Evolutionary conservation across 75 land plant species (phyloP), one percentile per base, ranked within the genome.

Genomic region (Picea sitchensis): DNA sequence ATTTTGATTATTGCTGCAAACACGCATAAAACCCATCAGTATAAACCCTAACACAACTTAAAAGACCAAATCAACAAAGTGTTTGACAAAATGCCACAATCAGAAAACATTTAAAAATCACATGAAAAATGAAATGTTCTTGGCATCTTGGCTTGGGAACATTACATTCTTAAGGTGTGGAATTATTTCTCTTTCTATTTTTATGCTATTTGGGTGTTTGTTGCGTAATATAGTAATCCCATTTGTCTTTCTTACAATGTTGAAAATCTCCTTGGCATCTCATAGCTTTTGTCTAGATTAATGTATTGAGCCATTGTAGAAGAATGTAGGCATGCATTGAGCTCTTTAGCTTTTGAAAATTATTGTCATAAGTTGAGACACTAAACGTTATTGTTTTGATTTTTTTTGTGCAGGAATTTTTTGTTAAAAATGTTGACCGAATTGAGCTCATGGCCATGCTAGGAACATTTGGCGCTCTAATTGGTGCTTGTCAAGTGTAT

Each of bases 401-500:
- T 7, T 69, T 51, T 79, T 23, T 71, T 68, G 60, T 82, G 78
- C 92, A 95, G 98, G 99, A 97, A 75, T 97, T 87, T 80, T 73
- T 95, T 63, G 96, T 97, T 64, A 95, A 95, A 81, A 92, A 80
- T 81, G 92, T 89, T 36, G 94, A 93, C 77, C 88, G 88, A 80
- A 81, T 91, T 78, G 99, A 97, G 82, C 88, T 97, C 26, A 89
- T 97, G 90, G 88, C 94, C 54, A 89, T 95, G 85, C 47, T 97
- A 18, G 99, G 99, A 31, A n/a, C 82, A n/a, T 97, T 97, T 88
- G 99, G 99, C 67, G 87, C 94, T 20, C 73, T 95, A 56, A 80
- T 97, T 79, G 93, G 98, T 83, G 98, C 92, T 21, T 82, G 88
- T 80, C 99, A 97, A 88, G 87, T 97, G 96, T 95, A 95, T 93